A percentile compares a stretch with the other conserved stretches of the same genome.
Evolutionary conservation across 345 rosid species (phyloP).

Genomic region (Raphanus sativus): DNA sequence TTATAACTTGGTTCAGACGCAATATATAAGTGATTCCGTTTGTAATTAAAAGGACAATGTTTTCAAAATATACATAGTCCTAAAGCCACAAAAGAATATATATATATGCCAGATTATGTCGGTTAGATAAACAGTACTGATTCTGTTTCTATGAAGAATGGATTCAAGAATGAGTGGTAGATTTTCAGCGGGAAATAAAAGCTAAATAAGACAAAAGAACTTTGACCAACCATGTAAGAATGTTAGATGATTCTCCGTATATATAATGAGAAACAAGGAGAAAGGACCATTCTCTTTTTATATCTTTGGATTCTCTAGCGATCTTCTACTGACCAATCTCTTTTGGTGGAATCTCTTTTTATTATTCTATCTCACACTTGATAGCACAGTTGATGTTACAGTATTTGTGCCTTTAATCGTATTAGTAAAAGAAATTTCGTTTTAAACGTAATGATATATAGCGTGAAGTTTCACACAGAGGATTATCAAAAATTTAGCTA

Average conservation of each 20-base stretch:
- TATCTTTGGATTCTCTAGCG: constrained; percentile 9
- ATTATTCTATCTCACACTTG: constrained; percentile 6
- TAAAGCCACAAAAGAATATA: background rate
- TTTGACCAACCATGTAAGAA: constrained; percentile 6
- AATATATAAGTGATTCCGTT: background rate
- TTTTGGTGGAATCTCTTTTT: constrained; percentile 7
- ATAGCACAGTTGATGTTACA: constrained; percentile 1
- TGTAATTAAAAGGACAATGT: background rate
- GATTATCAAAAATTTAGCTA: too few species aligned
- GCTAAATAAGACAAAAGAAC: constrained; percentile 9
- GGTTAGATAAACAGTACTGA: constrained; percentile 17
- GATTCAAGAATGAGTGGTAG: constrained; percentile 14
- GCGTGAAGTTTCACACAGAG: background rate
- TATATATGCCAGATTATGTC: background rate
- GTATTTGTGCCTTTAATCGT: background rate
- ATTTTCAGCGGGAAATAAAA: constrained; percentile 9
- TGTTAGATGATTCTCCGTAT: constrained; percentile 1
- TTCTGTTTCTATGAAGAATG: constrained; percentile 24
- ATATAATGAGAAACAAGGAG: background rate
- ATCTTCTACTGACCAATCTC: background rate
- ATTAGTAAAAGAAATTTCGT: background rate
- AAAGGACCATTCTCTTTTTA: constrained; percentile 21
- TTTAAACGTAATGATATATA: background rate
- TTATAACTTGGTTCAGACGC: background rate
- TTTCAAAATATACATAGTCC: background rate